Evolutionary conservation across 257 asterid species (phyloP), one percentile per base, ranked within the genome.

Genomic region (Salvia hispanica): DNA sequence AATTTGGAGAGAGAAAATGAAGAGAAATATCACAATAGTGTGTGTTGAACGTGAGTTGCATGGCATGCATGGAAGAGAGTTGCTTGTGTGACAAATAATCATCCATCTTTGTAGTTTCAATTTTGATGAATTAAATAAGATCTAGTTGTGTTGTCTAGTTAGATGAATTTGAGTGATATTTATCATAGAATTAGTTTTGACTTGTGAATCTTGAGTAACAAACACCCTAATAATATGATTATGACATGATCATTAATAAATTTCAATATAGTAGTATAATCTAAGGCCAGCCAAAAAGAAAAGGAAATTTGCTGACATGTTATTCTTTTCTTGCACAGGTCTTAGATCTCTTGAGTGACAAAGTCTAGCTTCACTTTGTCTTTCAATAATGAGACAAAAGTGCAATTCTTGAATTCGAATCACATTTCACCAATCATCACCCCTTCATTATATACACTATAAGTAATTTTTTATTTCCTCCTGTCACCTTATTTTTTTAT

Each of bases 311-410:
- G 83, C 68, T 77, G 84, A 80, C 81, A 81, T 78, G 61, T 66
- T 77, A 92, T 92, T 88, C 98, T 80, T 92, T 90, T 66, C 98
- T 90, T 92, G 96, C 69, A 73, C 58, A 77, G 82, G 78, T 71
- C 73, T 74, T 67, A 81, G 89, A 85, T 91, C 93, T 84, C 86
- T 85, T 81, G 86, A 84, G 84, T 84, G 77, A 75, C 80, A 70
- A 73, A 72, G 86, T 55, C 72, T 74, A 57, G 74, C 76, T 82
- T 83, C 88, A 68, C 93, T 87, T 86, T 88, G 82, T 82, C 87
- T 80, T 82, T 82, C 67, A 81, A 63, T 66, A 78, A 73, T 75
- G 83, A 86, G 98, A 92, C 95, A 92, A 84, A 89, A 90, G 95
- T 80, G 67, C 74, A 54, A 82, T 82, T 67, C 80, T 79, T 73